Conservation (phyloP, 495 filamentous ascomycete genomes). For the Glarea lozoyensis region DNA sequence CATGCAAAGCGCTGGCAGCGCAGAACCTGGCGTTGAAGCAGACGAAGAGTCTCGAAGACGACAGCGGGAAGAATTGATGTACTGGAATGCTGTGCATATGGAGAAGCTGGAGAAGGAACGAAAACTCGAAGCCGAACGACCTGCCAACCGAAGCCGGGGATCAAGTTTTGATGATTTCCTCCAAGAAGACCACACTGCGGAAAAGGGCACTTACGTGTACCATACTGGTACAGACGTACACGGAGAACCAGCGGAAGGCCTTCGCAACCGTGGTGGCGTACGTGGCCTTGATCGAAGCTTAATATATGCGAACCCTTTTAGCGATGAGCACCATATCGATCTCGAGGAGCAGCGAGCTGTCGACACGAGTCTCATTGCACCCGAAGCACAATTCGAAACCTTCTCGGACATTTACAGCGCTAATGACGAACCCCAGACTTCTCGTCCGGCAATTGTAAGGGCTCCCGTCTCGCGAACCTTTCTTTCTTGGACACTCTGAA, state of each 20-base stretch:
- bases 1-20: conserved; percentile 37
- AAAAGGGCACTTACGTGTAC: conserved; percentile 41
- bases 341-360: conserved; percentile 25
- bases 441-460: conserved; percentile 12
- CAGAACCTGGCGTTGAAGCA: conserved; percentile 52
- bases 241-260: conserved; percentile 21
- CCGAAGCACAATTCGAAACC: conserved; percentile 25
- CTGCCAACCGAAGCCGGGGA: conserved; percentile 19
- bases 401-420: conserved; percentile 41
- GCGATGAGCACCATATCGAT: conserved; percentile 44
- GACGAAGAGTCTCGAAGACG: conserved; percentile 57
- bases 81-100: conserved; percentile 43
- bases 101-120: conserved; percentile 19
- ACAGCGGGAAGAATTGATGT: conserved; percentile 66
- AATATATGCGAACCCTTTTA: conserved; percentile 50
- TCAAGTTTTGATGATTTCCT: conserved; percentile 49
- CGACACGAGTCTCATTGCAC: conserved; percentile 34
- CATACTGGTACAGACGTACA: conserved; percentile 35
- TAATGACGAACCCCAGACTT: conserved; percentile 5
- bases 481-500: too few species aligned
- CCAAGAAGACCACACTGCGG: conserved; percentile 27
- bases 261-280: conserved; percentile 41
- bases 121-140: conserved; percentile 7
- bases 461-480: too few species aligned
- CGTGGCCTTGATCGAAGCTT: conserved; percentile 40